phyloP scores from a whole-genome alignment of 805 yeast species.

The Wickerhamiella spandovensis region DNA sequence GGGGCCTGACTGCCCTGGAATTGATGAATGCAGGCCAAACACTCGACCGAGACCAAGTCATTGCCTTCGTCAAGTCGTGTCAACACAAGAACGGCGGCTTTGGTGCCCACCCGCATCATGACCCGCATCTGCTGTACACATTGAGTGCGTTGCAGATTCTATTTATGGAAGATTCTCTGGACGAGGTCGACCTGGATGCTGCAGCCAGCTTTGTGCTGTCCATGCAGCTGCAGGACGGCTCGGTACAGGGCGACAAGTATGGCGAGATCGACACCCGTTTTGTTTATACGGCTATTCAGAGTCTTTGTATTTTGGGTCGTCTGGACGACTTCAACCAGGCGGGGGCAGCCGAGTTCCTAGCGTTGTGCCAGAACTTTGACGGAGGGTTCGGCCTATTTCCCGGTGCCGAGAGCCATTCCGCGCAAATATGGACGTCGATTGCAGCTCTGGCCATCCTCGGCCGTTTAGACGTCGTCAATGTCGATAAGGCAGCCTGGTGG shows the following conservation, averaged over 20 bases:
- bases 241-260: conserved; percentile 78
- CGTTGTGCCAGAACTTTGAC: conserved; percentile 73
- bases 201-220: conserved; percentile 25
- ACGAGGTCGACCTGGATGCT: conserved; percentile 24
- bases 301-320: conserved; percentile 54
- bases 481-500: conserved; percentile 54
- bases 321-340: conserved; percentile 35
- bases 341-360: conserved; percentile 52
- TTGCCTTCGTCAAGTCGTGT: conserved; percentile 59
- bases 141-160: conserved; percentile 77
- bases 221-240: conserved; percentile 48
- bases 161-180: conserved; percentile 48
- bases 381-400: conserved; percentile 94
- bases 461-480: conserved; percentile 36
- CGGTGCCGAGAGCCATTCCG: conserved; percentile 91
- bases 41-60: conserved; percentile 47
- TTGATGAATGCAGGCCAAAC: conserved; percentile 43
- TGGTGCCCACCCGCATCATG: conserved; percentile 82
- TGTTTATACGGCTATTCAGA: conserved; percentile 66
- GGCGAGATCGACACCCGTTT: conserved; percentile 93
- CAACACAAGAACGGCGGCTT: conserved; percentile 47
- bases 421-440: conserved; percentile 62
- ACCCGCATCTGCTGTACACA: conserved; percentile 75
- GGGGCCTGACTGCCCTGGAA: conserved; percentile 79
- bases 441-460: conserved; percentile 65